Evolutionary conservation across 1,139 yeast species (phyloP), one percentile per base, ranked within the genome.

Genomic region (Saccharomyces hybrid): DNA sequence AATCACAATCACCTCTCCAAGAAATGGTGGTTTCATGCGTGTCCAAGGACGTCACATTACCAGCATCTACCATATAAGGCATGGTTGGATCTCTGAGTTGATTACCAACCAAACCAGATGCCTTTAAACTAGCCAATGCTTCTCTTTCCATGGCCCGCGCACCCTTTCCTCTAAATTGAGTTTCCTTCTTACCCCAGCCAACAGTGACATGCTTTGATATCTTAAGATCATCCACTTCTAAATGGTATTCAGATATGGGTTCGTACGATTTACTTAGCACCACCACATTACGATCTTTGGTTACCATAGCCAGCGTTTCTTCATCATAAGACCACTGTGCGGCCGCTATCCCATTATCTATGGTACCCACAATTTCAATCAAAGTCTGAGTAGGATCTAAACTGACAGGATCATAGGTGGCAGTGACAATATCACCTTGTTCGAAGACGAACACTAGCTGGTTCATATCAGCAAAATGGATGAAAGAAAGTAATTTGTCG

Each of bases 121-220:
- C 84, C 63, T 79, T 81, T 61, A 86, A 75, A 55, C 75, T 65
- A 24, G 69, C 71, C 28, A 71, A 27, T 7, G 73, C 71, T 34
- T 82, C 86, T 70, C 91, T 78, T 70, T 86, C 93, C 59, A 80
- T 65, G n/a, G 88, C 91, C 64, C 84, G 84, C 47, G 89, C 93
- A 57, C 99, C 99, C 64, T 81, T 84, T 51, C 99, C 99, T 70
- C 88, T 85, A 70, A 95, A 95, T 71, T 95, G 99, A 0, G 99
- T 95, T 70, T 93, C 99, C 60, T 86, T 84, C 62, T 87, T 88
- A 65, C 99, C 99, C 99, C 99, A 95, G 19, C 99, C 99, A 42
- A 93, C 97, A 21, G 95, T 86, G 34, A 95, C 97, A 66, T 93
- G 97, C 63, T 85, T 86, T 2, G 91, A 83, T 54, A 82, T 79